Percentiles rank a stretch among this genome's conserved stretches.
phyloP scores from a whole-genome alignment of 2,329 filamentous ascomycete species.

The Akanthomyces lecanii region DNA sequence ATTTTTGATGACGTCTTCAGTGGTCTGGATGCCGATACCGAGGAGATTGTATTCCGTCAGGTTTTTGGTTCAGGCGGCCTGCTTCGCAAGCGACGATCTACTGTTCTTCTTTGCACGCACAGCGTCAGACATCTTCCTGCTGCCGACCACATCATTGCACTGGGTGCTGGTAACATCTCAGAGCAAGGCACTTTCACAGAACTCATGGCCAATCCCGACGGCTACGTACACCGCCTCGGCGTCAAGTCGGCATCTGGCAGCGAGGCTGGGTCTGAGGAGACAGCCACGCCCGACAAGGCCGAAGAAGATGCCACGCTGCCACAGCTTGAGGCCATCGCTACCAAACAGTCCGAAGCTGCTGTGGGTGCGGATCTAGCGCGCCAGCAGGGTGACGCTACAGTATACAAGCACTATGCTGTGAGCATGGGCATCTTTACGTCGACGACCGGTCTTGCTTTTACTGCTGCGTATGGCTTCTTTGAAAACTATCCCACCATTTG shows the following conservation, averaged over 20 bases:
- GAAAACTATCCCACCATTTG: slow-evolving; percentile 33
- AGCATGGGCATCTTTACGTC: slow-evolving; percentile 24
- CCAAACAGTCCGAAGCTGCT: neutral
- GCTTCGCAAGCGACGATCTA: slow-evolving; percentile 31
- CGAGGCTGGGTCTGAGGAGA: neutral
- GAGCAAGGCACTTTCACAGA: slow-evolving; percentile 36
- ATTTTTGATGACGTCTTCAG: slow-evolving; percentile 35
- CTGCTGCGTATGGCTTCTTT: slow-evolving; percentile 25
- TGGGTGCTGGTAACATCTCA: slow-evolving; percentile 34
- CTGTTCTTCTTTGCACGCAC: slow-evolving; percentile 39
- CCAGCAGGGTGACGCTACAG: neutral
- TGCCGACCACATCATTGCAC: slow-evolving; percentile 45
- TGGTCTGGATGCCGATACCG: slow-evolving; percentile 32
- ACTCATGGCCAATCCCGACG: slow-evolving; percentile 27
- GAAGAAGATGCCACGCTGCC: neutral
- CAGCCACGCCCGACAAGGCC: neutral
- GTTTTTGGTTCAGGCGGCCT: slow-evolving; percentile 27
- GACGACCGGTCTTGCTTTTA: slow-evolving; percentile 20
- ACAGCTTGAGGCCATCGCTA: neutral
- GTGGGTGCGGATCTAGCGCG: neutral
- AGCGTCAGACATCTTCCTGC: slow-evolving; percentile 29
- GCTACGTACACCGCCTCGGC: slow-evolving; percentile 36
- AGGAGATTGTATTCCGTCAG: slow-evolving; percentile 20
- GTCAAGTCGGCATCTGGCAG: slow-evolving; percentile 23
- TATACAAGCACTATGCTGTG: slow-evolving; percentile 33